Evolutionary conservation across 2,329 filamentous ascomycete genomes (phyloP).

Genomic region (Ceratocystis harringtonii): DNA sequence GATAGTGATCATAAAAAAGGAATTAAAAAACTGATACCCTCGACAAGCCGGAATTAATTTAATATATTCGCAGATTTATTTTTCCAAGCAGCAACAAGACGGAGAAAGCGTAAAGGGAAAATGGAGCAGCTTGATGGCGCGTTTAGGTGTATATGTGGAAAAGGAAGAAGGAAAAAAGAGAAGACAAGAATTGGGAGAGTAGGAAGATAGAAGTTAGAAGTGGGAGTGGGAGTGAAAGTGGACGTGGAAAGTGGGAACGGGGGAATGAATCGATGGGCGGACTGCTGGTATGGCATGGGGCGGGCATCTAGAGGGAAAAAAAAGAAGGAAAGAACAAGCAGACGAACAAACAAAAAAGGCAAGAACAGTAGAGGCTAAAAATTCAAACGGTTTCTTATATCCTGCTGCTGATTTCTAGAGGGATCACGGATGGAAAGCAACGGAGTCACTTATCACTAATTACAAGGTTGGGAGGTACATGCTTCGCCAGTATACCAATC

Average conservation of each 20-base stretch:
- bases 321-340: conserved; percentile 5
- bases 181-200: background rate
- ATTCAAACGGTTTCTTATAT: background rate
- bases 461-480: no score
- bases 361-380: conserved; percentile 10
- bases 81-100: background rate
- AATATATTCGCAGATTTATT: background rate
- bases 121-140: background rate
- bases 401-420: background rate
- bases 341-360: background rate
- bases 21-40: background rate
- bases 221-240: background rate
- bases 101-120: background rate
- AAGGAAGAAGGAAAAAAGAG: background rate
- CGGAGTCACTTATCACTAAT: no score
- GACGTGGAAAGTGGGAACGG: conserved; percentile 5
- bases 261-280: background rate
- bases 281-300: background rate
- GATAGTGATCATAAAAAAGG: background rate
- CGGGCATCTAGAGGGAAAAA: conserved; percentile 3
- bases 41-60: background rate
- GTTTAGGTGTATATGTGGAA: background rate
- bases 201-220: background rate
- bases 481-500: no score
- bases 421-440: conserved; percentile 11